A percentile compares a stretch with the other conserved stretches of the same genome.
Conservation (phyloP, 139 green algal species). For the Parachlorella kessleri region DNA sequence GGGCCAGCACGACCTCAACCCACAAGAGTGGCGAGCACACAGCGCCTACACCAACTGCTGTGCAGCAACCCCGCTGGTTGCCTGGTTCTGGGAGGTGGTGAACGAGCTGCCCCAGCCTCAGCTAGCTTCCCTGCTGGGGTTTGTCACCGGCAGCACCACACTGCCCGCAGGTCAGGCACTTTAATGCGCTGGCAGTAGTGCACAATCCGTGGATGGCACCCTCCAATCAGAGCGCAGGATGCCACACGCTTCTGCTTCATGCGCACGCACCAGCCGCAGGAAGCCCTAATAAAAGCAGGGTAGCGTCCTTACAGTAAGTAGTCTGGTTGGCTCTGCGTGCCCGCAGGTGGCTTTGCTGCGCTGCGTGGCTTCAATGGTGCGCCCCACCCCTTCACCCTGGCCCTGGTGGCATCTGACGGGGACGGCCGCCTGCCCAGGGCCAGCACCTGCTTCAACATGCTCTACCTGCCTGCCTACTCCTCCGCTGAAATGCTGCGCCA, state of each 20-base stretch:
- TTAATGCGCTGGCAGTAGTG: too few relatives aligned
- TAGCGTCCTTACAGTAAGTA: too few relatives aligned
- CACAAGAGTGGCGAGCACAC: conserved; percentile 26
- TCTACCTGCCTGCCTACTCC: conserved; percentile 42
- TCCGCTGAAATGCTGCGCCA: conserved; percentile 20
- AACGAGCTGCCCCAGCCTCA: neutral
- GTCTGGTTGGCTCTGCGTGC: too few relatives aligned
- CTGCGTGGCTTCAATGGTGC: conserved; percentile 42
- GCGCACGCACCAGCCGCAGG: too few relatives aligned
- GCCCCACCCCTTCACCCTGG: conserved; percentile 40
- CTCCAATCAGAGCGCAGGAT: too few relatives aligned
- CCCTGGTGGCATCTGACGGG: conserved; percentile 18
- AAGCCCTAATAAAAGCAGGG: too few relatives aligned
- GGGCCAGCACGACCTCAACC: conserved; percentile 5
- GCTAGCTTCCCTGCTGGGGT: conserved; percentile 28
- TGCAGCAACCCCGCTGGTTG: neutral
- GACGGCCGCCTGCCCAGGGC: conserved; percentile 39
- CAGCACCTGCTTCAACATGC: conserved; percentile 48
- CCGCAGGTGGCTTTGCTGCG: conserved; percentile 42
- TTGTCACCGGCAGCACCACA: conserved; percentile 32
- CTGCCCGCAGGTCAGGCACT: too few relatives aligned
- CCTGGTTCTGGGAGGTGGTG: conserved; percentile 38
- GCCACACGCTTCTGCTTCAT: too few relatives aligned
- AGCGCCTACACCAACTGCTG: conserved; percentile 10
- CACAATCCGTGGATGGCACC: too few relatives aligned